phyloP scores from a whole-genome alignment of 1,284 basidiomycete species.

The Tremellales sp. region DNA sequence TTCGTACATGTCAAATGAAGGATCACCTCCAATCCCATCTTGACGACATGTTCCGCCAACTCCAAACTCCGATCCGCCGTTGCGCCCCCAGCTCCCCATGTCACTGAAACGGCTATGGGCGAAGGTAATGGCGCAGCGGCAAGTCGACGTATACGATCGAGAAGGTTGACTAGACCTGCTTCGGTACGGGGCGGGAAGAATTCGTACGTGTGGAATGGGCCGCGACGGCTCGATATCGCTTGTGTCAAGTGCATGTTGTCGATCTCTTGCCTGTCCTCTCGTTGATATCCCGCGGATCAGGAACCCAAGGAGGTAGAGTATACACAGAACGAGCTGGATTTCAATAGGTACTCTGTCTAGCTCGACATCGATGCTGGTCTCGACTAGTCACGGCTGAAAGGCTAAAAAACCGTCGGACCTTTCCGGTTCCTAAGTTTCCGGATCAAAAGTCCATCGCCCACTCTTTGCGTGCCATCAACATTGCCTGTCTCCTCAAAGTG shows the following conservation, averaged over 20 bases:
- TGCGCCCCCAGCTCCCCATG: slow-evolving; percentile 95
- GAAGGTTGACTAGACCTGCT: slow-evolving; percentile 82
- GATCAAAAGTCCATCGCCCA: too few relatives aligned
- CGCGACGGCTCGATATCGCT: slow-evolving; percentile 12
- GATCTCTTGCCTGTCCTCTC: too few relatives aligned
- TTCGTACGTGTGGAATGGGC: slow-evolving; percentile 80
- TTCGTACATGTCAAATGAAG: slow-evolving; percentile 98
- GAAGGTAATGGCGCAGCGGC: slow-evolving; percentile 51
- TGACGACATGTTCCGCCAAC: slow-evolving; percentile 63
- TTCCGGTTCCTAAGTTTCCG: too few relatives aligned
- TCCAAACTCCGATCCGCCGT: slow-evolving; percentile 86
- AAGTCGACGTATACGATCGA: slow-evolving; percentile 73
- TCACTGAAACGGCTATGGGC: slow-evolving; percentile 79
- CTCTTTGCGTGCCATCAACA: too few relatives aligned
- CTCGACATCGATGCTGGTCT: too few relatives aligned
- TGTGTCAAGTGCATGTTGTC: slow-evolving; percentile 8
- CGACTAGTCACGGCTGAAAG: too few relatives aligned
- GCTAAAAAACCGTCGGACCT: too few relatives aligned
- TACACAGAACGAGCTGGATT: too few relatives aligned
- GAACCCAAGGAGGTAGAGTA: too few relatives aligned
- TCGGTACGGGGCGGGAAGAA: slow-evolving; percentile 95
- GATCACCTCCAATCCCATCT: slow-evolving; percentile 62
- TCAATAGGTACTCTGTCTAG: too few relatives aligned
- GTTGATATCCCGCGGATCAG: too few relatives aligned
- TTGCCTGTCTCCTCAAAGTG: too few relatives aligned